Conservation (phyloP, 495 filamentous ascomycete species). For the Emericellopsis terricola region DNA sequence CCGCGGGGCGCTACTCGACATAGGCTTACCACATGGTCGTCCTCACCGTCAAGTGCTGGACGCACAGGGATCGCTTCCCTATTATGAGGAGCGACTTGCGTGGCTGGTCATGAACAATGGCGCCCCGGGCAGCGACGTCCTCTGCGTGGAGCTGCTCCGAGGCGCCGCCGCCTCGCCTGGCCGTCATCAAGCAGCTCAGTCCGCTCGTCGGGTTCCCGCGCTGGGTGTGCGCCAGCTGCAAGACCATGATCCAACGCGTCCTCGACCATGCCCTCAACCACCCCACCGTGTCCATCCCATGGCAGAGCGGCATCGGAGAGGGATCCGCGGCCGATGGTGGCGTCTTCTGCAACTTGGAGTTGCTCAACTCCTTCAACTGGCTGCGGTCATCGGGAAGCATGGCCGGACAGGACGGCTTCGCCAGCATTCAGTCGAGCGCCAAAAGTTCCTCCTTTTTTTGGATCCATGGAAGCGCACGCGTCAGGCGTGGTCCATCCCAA, state of each 20-base stretch:
- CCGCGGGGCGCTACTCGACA: too few relatives aligned
- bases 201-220: slow-evolving; percentile 40
- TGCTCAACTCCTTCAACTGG: slow-evolving; percentile 17
- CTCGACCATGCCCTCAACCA: slow-evolving; percentile 27
- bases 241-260: slow-evolving; percentile 22
- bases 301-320: not conserved
- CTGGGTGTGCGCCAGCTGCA: slow-evolving; percentile 32
- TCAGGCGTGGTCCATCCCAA: too few relatives aligned
- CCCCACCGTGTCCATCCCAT: not conserved
- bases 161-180: slow-evolving; percentile 29
- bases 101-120: slow-evolving; percentile 29
- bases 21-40: slow-evolving; percentile 29
- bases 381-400: too few relatives aligned
- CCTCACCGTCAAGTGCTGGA: slow-evolving; percentile 18
- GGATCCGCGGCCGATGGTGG: too few relatives aligned
- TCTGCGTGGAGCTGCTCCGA: slow-evolving; percentile 31
- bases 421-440: too few relatives aligned
- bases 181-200: slow-evolving; percentile 44
- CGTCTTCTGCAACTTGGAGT: slow-evolving; percentile 11
- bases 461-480: too few relatives aligned
- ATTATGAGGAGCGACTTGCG: slow-evolving; percentile 22
- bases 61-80: slow-evolving; percentile 26
- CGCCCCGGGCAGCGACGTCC: slow-evolving; percentile 37
- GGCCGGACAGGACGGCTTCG: too few relatives aligned
- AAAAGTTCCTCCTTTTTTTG: too few relatives aligned